Evolutionary conservation across 106 monocot species (phyloP), one percentile per base, ranked within the genome.

Genomic region (Dioscorea zingiberensis): DNA sequence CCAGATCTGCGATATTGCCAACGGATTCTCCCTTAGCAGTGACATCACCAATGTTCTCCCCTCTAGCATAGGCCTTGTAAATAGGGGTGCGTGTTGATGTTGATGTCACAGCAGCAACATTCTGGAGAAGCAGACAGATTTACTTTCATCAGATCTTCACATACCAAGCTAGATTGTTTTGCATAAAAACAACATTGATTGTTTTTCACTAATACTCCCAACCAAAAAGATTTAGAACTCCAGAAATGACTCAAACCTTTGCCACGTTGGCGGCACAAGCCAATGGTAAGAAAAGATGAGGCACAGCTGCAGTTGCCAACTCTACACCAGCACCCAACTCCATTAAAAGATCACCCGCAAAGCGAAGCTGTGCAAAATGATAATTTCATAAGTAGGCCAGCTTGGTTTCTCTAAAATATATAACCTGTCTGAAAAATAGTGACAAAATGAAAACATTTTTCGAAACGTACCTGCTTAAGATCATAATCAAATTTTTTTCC

Each of bases 21-120:
- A 98, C 93, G 87, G 86, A 98, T 80, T 98, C 98, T 55, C 98
- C 98, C 78, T 98, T 98, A 21, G 98, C 98, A 69, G 98, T 98
- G 67, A 98, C 84, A 84, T 98, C 98, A 10, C 98, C 98, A 72
- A 98, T 98, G 63, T 98, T 98, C 75, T 98, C 98, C 70, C 93
- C 98, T 76, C 69, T 84, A 27, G 98, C 98, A 78, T 82, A 98
- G 27, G 98, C 92, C 76, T 98, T 98, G 76, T 98, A 98, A 21
- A 98, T 98, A 66, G 98, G 97, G 58, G 93, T 87, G 17, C 98
- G 83, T 67, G 98, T 98, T 21, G 98, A 84, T 38, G 98, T 98
- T 67, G 93, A 98, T 27, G 98, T 89, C 70, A 98, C 89, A 44
- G 88, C 93, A 59, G 86, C 93, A 72, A 98, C 98, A 82, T 93